Evolutionary conservation across 2,329 filamentous ascomycete genomes (phyloP), one percentile per base, ranked within the genome.

Genomic region (Westerdykella sp.): DNA sequence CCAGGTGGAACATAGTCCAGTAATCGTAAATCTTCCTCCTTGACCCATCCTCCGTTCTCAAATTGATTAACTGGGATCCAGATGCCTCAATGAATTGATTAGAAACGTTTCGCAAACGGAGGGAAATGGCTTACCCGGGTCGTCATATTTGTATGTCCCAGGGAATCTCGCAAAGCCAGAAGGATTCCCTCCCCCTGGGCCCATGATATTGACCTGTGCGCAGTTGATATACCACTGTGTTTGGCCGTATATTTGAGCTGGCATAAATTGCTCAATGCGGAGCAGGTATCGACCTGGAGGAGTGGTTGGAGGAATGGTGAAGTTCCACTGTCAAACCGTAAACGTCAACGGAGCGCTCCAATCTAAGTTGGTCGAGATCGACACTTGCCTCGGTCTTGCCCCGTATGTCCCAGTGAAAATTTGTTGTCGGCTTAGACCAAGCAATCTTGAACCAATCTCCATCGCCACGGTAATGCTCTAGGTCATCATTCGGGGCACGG

Each of bases 181-280:
- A n/a, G 40, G 31, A 37, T 34, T 41, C 41, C 44, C 47, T 5
- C 44, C n/a, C 10, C 31, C 30, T 5, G 32, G 31, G 35, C 43
- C 43, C 10, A 47, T 31, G 28, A 53, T 34, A 6, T 51, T 38
- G 15, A 53, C 28, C 16, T 55, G 50, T n/a, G 48, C 50, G 34
- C 52, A 53, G 39, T 49, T 50, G 36, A 43, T 37, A 34, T 51
- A 55, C 37, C 48, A 55, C 34, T 55, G 52, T 1, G 46, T 30
- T 9, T 28, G 5, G 37, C 47, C 40, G 4, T 40, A 13, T 3
- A 22, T 32, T 15, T 41, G 6, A 11, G 6, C 45, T n/a, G 48
- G 48, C 18, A 44, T 48, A 10, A 50, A 43, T 21, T 47, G 39
- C 35, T 55, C 50, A 30, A 49, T 43, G 3, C 46, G 42, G 12